Evolutionary conservation across 23 red algal genomes (phyloP).

Genomic region (Gracilaria domingensis): DNA sequence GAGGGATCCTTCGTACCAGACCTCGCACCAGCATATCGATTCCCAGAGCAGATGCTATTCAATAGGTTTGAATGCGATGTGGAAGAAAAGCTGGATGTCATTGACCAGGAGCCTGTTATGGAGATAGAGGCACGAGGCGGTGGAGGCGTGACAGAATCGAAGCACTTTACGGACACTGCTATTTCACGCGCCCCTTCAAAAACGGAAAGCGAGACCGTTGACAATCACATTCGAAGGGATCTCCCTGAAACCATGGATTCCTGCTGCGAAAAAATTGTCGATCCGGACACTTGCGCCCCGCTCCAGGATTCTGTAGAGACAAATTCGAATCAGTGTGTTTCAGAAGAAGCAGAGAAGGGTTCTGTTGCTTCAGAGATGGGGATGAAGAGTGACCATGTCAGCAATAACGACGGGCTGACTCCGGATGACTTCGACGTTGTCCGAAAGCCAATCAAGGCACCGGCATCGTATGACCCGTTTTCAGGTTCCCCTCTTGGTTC

Average conservation of each 20-base stretch:
- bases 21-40: not conserved
- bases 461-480: not conserved
- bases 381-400: not conserved
- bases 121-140: not conserved
- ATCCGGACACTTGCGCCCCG: not conserved
- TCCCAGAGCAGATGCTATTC: not conserved
- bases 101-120: not conserved
- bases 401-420: not conserved
- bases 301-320: not conserved
- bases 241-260: not conserved
- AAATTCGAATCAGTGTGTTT: not conserved
- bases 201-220: not conserved
- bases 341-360: not conserved
- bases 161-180: not conserved
- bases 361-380: not conserved
- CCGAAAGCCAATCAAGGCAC: not conserved
- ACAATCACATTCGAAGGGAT: not conserved
- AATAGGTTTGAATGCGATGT: not conserved
- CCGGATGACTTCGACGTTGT: conserved; percentile 30
- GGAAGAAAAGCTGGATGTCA: not conserved
- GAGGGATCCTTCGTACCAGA: not conserved
- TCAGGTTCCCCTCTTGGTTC: not conserved
- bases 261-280: conserved; percentile 2
- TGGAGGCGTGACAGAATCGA: not conserved
- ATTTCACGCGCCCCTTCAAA: not conserved